Conservation (phyloP, 176 grass and related monocot genomes). For the Poa pratensis region DNA sequence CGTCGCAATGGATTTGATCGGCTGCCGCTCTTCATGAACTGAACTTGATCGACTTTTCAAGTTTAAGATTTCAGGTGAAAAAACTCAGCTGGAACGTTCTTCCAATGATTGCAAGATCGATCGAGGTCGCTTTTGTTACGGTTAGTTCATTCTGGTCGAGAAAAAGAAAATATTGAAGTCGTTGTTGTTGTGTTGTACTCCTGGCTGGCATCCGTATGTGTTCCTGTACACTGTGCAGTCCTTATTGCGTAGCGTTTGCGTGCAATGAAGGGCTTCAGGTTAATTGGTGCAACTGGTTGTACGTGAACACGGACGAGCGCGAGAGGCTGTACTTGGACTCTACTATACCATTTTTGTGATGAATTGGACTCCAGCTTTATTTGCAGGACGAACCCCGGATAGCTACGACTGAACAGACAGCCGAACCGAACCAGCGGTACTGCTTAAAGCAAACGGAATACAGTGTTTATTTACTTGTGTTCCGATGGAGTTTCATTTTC, state of each 20-base stretch:
- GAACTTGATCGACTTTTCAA: background rate
- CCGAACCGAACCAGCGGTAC: background rate
- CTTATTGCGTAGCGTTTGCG: conserved; percentile 1
- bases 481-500: background rate
- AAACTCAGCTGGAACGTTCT: background rate
- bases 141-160: background rate
- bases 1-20: background rate
- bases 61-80: conserved; percentile 4
- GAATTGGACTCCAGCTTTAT: background rate
- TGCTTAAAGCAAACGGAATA: background rate
- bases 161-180: background rate
- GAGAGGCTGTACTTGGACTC: background rate
- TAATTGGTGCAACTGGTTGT: background rate
- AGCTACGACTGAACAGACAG: background rate
- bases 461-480: background rate
- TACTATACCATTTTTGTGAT: background rate
- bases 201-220: too few relatives aligned
- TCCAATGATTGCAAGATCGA: background rate
- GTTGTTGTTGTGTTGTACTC: background rate
- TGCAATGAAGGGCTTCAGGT: conserved; percentile 17
- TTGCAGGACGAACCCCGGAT: background rate
- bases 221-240: background rate
- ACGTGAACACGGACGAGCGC: background rate
- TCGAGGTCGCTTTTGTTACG: background rate
- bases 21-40: background rate